Percentiles rank a stretch among this genome's conserved stretches.
Conservation (phyloP, 2,329 filamentous ascomycete species). For the Sclerotinia spermophila region DNA sequence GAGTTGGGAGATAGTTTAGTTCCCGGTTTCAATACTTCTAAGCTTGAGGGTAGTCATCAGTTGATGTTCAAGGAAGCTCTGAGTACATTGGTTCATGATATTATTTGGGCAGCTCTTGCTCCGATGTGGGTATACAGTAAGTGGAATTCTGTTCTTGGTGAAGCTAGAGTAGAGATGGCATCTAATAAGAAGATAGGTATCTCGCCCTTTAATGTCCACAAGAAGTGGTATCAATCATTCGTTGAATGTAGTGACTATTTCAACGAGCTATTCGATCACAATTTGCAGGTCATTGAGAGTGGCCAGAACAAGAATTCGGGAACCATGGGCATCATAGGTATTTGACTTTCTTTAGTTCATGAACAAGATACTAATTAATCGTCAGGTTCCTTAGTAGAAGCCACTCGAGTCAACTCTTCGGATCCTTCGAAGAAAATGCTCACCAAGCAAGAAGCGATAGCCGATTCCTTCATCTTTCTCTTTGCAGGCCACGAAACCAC, state of each 20-base stretch:
- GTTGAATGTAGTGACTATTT: not conserved
- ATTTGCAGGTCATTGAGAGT: conserved; percentile 22
- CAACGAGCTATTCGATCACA: not conserved
- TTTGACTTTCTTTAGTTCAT: conserved; percentile 50
- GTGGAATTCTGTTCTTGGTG: not conserved
- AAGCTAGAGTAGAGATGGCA: not conserved
- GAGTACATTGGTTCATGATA: not conserved
- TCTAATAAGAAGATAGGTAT: not conserved
- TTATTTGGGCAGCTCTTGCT: not conserved
- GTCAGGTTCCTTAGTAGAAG: conserved; percentile 41
- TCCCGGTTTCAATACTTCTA: conserved; percentile 14
- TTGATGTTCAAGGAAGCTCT: not conserved
- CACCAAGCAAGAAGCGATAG: conserved; percentile 62
- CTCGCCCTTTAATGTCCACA: not conserved
- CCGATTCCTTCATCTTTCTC: conserved; percentile 66
- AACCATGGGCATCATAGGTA: not conserved
- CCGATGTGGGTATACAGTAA: conserved; percentile 2
- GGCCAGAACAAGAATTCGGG: conserved; percentile 44
- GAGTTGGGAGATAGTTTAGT: conserved; percentile 39
- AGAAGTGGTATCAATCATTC: not conserved
- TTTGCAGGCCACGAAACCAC: conserved; percentile 80
- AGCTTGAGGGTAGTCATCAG: conserved; percentile 36
- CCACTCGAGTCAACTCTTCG: conserved; percentile 49
- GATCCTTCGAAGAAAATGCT: conserved; percentile 34
- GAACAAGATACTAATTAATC: conserved; percentile 21